A percentile compares a stretch with the other conserved stretches of the same genome.
Conservation (phyloP, 306 rosid genomes). For the Abrus precatorius region DNA sequence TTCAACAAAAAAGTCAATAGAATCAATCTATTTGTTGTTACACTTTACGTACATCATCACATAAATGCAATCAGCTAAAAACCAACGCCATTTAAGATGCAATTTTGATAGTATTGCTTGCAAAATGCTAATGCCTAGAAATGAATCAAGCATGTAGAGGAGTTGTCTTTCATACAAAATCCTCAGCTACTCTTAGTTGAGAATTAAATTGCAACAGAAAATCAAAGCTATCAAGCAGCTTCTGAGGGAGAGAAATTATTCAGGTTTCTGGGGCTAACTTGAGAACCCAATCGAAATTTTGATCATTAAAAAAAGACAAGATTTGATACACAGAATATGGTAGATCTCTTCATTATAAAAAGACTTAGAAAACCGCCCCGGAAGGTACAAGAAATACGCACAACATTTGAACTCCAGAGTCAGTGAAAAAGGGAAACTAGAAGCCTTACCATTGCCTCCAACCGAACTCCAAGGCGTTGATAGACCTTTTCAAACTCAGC, state of each 20-base stretch:
- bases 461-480: constrained; percentile 71
- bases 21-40: background rate
- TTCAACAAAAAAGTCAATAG: background rate
- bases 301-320: background rate
- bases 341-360: background rate
- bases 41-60: background rate
- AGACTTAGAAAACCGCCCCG: background rate
- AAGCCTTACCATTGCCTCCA: constrained; percentile 75
- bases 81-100: background rate
- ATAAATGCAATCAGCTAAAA: constrained; percentile 6
- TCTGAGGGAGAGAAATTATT: background rate
- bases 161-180: constrained; percentile 15
- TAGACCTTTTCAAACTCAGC: constrained; percentile 86
- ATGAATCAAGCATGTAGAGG: constrained; percentile 13
- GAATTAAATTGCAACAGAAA: constrained; percentile 22
- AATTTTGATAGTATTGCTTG: background rate
- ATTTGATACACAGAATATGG: constrained; percentile 11
- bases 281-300: constrained; percentile 17
- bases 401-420: background rate
- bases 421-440: background rate
- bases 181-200: constrained; percentile 1
- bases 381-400: background rate
- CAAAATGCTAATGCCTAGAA: background rate
- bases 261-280: background rate
- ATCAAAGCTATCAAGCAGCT: background rate